Evolutionary conservation across 2,329 filamentous ascomycete genomes (phyloP), one percentile per base, ranked within the genome.

Genomic region (Aspergillus thermomutatus): DNA sequence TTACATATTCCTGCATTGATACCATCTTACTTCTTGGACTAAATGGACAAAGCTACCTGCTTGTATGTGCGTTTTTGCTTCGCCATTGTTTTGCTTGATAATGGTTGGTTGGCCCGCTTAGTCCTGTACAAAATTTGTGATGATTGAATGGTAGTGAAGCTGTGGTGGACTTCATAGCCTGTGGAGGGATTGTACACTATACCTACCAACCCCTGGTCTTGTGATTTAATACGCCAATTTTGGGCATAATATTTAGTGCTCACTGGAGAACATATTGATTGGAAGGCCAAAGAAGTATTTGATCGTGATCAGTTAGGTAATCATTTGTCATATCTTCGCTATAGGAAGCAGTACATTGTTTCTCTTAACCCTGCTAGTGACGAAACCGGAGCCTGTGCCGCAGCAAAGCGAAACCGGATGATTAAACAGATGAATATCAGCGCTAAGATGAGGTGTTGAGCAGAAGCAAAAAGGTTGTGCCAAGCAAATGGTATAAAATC

Each of bases 251-350:
- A 14, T 4, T 7, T 37, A 37, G 14, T 3, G 31, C 31, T 2
- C 3, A 37, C 11, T 17, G 5, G 31, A 37, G 31, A 37, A 37
- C 14, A 37, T 17, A 34, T 37, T 17, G 2, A 37, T 49, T 23
- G n/a, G 41, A 28, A 11, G 6, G 3, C 3, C 28, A 8, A 50
- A 43, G 28, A 50, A n/a, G 21, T 50, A 49, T 43, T 48, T 37
- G 28, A 48, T 47, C 11, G 31, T 53, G 54, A 49, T 55, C 60
- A 63, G 59, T 50, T 47, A 57, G 58, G 60, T 68, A 66, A 66
- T 69, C 64, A 66, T 67, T 69, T 62, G 62, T 68, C 64, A 57
- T 68, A 59, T 65, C 60, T 60, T 55, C 66, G 66, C 66, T 69
- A 56, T 46, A 46, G 43, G 43, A 43, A 53, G 26, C 41, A 26